These are phyloP conservation scores for Trichoderma brevicompactum DNA, from an alignment of 2,329 filamentous ascomycete species.

Conservation along the genomic window DNA sequence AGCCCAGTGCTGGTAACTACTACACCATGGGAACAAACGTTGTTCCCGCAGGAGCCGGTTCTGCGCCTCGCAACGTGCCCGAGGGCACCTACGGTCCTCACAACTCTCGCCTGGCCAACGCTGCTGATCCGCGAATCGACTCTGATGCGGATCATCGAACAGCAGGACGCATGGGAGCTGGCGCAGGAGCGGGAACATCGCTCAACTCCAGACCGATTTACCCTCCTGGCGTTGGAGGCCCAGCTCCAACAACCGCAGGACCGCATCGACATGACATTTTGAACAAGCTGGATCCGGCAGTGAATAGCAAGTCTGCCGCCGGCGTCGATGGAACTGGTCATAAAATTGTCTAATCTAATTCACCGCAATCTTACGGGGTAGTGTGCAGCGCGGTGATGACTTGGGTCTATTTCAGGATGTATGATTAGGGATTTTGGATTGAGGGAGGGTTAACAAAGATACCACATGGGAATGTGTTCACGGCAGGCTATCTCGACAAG, in stretches of 20 bases:
- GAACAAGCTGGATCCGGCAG: conserved; percentile 30
- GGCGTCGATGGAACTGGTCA: conserved; percentile 1
- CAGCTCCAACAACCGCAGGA: conserved; percentile 30
- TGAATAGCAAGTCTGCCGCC: conserved; percentile 24
- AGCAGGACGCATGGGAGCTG: neutral
- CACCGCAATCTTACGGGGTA: neutral
- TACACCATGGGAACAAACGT: conserved; percentile 17
- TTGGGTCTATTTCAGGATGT: conserved; percentile 2
- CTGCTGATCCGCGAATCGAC: conserved; percentile 52
- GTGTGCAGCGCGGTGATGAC: neutral
- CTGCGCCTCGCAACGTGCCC: conserved; percentile 6
- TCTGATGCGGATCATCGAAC: conserved; percentile 32
- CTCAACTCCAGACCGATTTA: neutral
- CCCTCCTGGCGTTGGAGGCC: conserved; percentile 18
- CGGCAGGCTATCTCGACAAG: neutral
- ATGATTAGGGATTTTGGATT: neutral
- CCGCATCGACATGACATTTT: conserved; percentile 30
- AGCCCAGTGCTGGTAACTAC: conserved; percentile 9
- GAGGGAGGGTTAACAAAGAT: neutral
- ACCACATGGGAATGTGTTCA: conserved; percentile 8
- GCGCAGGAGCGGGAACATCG: neutral
- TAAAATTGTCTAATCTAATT: neutral
- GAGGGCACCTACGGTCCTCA: conserved; percentile 37
- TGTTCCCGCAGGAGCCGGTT: neutral
- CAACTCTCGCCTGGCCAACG: conserved; percentile 48